Evolutionary conservation across 2,329 filamentous ascomycete genomes (phyloP), one percentile per base, ranked within the genome.

Genomic region (Fusarium sublunatum): DNA sequence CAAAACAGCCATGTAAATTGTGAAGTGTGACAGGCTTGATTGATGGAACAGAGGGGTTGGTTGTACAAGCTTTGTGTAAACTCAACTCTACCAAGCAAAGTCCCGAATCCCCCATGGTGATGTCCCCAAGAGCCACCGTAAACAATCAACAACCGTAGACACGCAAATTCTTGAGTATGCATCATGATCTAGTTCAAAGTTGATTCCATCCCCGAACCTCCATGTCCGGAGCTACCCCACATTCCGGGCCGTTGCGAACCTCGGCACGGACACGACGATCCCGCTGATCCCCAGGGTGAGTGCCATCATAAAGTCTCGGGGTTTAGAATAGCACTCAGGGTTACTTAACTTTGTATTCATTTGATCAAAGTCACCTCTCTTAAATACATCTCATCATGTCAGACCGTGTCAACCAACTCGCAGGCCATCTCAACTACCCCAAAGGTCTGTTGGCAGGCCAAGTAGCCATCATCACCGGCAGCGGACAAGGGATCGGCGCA

Each of bases 401-500:
- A 10, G 82, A 86, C 71, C 87, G 90, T 63, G 80, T 91, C 45
- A 80, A 84, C 36, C 91, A 95, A 77, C 86, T 96, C 69, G 86
- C 89, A 34, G 84, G 84, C 61, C 92, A 96, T 76, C 86, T 96
- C 70, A 93, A 92, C 79, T 94, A 88, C 79, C 91, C 92, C 34
- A 84, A 86, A 72, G 92, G 92, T 56, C 82, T 96, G 75, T 86
- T 96, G 51, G 85, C 85, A 28, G 90, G 90, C 48, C 92, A 96
- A 75, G 87, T 90, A 13, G 92, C 92, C 71, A 96, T 97, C 75
- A 90, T 96, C 74, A 97, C 93, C 3, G 92, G 92, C 40, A 88
- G 88, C 15, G 92, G 91, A 8, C 92, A 96, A 75, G 93, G 93
- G 58, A 96, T 96, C 74, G 93, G 92, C 24, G 93, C 92, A 26